These are phyloP conservation scores for Beauveria varroae DNA, from an alignment of 2,329 filamentous ascomycete species.

Conservation along the genomic window DNA sequence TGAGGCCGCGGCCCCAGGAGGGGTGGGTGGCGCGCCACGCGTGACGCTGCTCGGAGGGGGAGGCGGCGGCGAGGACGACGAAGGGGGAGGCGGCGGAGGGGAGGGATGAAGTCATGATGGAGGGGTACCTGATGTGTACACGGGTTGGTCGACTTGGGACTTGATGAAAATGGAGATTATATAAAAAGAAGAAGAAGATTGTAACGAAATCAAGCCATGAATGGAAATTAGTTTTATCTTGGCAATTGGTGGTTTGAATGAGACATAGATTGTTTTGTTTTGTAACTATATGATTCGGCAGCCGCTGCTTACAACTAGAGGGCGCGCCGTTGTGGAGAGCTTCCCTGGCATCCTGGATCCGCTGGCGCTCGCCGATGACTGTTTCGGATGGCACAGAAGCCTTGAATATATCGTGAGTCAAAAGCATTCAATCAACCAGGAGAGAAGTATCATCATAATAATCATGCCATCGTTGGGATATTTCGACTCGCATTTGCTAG, in stretches of 20 bases:
- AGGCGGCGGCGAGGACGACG: slow-evolving; percentile 48
- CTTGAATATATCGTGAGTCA: background rate
- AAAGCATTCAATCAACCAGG: background rate
- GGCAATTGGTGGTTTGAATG: no score
- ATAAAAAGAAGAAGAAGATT: background rate
- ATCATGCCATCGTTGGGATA: no score
- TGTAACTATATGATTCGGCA: no score
- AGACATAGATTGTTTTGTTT: no score
- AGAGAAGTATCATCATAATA: no score
- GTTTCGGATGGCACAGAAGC: background rate
- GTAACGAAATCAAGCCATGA: no score
- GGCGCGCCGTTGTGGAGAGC: background rate
- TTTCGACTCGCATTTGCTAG: no score
- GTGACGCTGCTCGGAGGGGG: slow-evolving; percentile 41
- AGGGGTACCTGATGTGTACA: background rate
- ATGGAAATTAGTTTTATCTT: no score
- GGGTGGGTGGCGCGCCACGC: slow-evolving; percentile 50
- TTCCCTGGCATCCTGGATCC: background rate
- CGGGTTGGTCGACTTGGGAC: no score
- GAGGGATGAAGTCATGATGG: slow-evolving; percentile 8
- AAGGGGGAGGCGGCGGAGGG: slow-evolving; percentile 6
- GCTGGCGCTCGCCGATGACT: background rate
- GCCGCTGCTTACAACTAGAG: no score
- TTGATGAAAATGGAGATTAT: no score
- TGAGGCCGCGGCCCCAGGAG: slow-evolving; percentile 53